Evolutionary conservation across 495 filamentous ascomycete genomes (phyloP), one percentile per base, ranked within the genome.

Genomic region (Neurospora terricola): DNA sequence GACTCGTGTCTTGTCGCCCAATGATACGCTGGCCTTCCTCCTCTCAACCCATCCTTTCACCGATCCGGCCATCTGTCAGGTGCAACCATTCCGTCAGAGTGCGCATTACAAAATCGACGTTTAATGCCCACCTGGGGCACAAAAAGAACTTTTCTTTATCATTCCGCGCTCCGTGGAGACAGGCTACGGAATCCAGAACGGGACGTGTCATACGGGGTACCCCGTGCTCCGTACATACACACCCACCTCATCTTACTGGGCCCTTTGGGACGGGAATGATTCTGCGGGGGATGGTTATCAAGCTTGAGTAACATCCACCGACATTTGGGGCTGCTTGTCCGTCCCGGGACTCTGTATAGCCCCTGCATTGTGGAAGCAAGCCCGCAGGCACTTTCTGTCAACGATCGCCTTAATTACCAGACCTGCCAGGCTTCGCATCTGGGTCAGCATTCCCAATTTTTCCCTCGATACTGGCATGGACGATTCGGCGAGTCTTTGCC

Each of bases 341-440:
- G 75, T 70, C 74, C 75, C 75, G 72, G 38, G 43, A 69, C 68
- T 77, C 45, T 77, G 73, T 75, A 73, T 69, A 66, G 38, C 75
- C 75, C 75, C 75, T 76, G 75, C 75, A 75, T 72, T 71, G 70
- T 73, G 75, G 75, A 72, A 69, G 74, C 74, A 76, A 72, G 74
- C 74, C 54, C 69, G 73, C 73, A 73, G 39, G 68, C 73, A 34
- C 54, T 66, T 66, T 66, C 27, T 66, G 27, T 34, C 54, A 66
- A 66, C 54, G 54, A 66, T 66, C 54, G 23, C 54, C 27, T 66
- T 34, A 9, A 16, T 34, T 34, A 34, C 27, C 27, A 34, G 12
- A 62, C 54, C 54, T 62, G 48, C 10, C 48, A 59, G 48, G 48
- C 48, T 62, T 62, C 48, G 23, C 48, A 62, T 30, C 23, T 27